Percentiles rank a stretch among this genome's conserved stretches.
Evolutionary conservation across 805 yeast species (phyloP).

Genomic region (Teunomyces aglyptinius): DNA sequence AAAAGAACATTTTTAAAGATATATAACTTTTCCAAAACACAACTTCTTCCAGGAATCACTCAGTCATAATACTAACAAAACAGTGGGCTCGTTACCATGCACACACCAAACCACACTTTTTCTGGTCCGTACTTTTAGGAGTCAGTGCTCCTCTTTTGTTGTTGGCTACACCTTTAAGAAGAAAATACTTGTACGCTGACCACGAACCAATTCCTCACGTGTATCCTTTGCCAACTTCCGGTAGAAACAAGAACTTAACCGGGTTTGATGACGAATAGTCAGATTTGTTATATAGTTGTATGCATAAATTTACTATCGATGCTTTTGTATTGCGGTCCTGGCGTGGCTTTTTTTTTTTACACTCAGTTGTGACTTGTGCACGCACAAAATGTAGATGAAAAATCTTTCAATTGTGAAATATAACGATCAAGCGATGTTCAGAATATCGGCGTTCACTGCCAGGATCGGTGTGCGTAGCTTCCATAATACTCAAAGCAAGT

Average conservation of each 20-base stretch:
- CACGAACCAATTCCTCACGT: conserved; percentile 64
- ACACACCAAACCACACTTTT: conserved; percentile 72
- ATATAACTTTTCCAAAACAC: neutral
- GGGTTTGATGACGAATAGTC: conserved; percentile 53
- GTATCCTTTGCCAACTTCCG: conserved; percentile 55
- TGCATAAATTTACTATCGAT: neutral
- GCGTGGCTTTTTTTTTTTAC: neutral
- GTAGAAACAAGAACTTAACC: conserved; percentile 46
- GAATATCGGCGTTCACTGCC: conserved; percentile 3
- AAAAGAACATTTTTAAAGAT: neutral
- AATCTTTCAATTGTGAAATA: neutral
- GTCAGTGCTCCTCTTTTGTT: conserved; percentile 65
- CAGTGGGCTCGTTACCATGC: conserved; percentile 78
- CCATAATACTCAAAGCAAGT: conserved; percentile 12
- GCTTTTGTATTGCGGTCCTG: neutral
- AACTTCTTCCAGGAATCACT: neutral
- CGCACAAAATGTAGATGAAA: neutral
- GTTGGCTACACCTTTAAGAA: conserved; percentile 64
- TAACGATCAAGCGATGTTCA: conserved; percentile 1
- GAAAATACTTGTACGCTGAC: conserved; percentile 62
- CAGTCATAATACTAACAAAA: conserved; percentile 13
- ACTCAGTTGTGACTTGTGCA: neutral
- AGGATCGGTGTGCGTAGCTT: conserved; percentile 2
- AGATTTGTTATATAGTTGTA: neutral
- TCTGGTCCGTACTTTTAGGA: conserved; percentile 64